phyloP scores from a whole-genome alignment of 176 grass and related monocot species.

The Phoenix dactylifera region DNA sequence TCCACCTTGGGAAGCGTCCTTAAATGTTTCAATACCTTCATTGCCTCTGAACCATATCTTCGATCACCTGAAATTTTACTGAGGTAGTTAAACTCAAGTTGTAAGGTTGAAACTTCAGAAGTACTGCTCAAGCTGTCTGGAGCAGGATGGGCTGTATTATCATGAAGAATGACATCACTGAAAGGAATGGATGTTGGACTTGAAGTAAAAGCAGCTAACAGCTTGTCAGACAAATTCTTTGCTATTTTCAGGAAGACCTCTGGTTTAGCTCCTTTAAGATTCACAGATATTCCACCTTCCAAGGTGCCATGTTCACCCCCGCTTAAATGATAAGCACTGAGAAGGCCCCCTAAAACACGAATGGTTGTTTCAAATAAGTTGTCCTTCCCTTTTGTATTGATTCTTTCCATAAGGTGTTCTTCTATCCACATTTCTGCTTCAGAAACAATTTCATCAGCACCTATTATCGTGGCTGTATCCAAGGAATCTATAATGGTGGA shows the following conservation, averaged over 20 bases:
- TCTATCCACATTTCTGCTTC: constrained; percentile 90
- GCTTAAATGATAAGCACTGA: constrained; percentile 94
- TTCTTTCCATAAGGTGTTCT: constrained; percentile 60
- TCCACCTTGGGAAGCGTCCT: constrained; percentile 75
- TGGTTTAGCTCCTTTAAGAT: constrained; percentile 40
- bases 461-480: constrained; percentile 95
- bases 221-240: constrained; percentile 66
- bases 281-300: constrained; percentile 39
- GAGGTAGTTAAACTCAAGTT: constrained; percentile 94
- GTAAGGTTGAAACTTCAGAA: constrained; percentile 81
- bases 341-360: constrained; percentile 90
- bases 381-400: constrained; percentile 80
- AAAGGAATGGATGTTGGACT: constrained; percentile 88
- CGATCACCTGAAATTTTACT: constrained; percentile 80
- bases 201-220: constrained; percentile 74
- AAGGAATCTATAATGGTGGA: constrained; percentile 85
- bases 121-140: constrained; percentile 93
- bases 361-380: constrained; percentile 98
- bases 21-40: constrained; percentile 94
- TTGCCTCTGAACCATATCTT: constrained; percentile 66
- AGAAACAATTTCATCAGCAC: constrained; percentile 56
- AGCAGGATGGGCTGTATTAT: constrained; percentile 60
- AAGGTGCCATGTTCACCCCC: constrained; percentile 25
- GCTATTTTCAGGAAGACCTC: constrained; percentile 66
- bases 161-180: constrained; percentile 85